phyloP scores from a whole-genome alignment of 495 filamentous ascomycete genomes.

The Rhypophila decipiens region DNA sequence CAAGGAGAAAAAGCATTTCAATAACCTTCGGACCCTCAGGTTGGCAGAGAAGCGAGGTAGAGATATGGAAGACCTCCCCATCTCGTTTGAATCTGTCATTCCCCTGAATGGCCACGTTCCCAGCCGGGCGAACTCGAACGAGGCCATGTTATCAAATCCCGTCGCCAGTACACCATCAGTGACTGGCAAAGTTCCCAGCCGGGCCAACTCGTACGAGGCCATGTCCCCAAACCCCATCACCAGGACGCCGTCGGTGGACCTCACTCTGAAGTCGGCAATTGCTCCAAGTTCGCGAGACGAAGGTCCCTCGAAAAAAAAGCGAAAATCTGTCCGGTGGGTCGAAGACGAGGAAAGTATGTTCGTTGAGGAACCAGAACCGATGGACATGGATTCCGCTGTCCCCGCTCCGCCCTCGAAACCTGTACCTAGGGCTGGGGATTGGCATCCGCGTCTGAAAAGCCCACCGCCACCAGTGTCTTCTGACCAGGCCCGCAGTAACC shows the following conservation, averaged over 20 bases:
- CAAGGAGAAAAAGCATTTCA: constrained; percentile 26
- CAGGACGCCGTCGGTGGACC: too few species aligned
- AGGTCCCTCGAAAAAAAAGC: constrained; percentile 14
- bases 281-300: neutral
- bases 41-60: constrained; percentile 14
- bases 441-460: constrained; percentile 5
- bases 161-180: too few species aligned
- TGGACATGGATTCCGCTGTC: constrained; percentile 13
- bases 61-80: constrained; percentile 21
- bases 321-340: constrained; percentile 36
- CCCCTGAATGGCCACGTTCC: too few species aligned
- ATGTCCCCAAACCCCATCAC: too few species aligned
- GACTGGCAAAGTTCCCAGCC: too few species aligned
- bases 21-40: constrained; percentile 8
- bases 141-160: neutral
- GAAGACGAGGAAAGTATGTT: constrained; percentile 13
- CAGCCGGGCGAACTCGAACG: too few species aligned
- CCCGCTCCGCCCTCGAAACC: neutral
- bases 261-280: neutral
- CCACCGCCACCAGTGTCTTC: constrained; percentile 14
- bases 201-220: too few species aligned
- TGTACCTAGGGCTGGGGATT: too few species aligned
- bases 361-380: constrained; percentile 18
- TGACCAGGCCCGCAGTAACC: neutral
- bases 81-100: too few species aligned